Conservation (phyloP, 1,284 basidiomycete species). For the Cryptococcus hybrid region DNA sequence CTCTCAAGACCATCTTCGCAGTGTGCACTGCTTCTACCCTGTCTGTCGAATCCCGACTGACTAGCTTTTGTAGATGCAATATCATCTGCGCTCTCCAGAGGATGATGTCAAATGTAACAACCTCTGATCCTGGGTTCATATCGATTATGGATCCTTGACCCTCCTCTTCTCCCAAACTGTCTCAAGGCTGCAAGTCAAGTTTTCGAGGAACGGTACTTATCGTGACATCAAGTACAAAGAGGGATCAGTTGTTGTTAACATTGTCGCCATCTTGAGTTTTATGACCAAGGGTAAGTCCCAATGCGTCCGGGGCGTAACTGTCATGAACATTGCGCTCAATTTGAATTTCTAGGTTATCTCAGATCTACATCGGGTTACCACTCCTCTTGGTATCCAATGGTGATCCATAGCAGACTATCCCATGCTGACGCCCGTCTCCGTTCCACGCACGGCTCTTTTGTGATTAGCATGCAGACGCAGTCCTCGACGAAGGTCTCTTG, state of each 20-base stretch:
- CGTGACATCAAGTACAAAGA: conserved; percentile 30
- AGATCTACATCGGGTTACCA: conserved; percentile 31
- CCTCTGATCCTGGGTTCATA: conserved; percentile 34
- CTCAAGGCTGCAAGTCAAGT: conserved; percentile 36
- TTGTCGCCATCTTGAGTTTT: conserved; percentile 35
- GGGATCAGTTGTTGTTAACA: conserved; percentile 33
- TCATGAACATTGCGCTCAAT: background rate
- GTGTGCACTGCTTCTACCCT: conserved; percentile 13
- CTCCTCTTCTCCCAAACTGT: conserved; percentile 36
- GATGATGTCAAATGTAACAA: conserved; percentile 29
- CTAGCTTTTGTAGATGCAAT: conserved; percentile 21
- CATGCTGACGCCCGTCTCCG: too few relatives aligned
- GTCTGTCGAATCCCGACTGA: background rate
- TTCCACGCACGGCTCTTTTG: too few relatives aligned
- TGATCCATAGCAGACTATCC: too few relatives aligned
- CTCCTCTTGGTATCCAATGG: conserved; percentile 33
- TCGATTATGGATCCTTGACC: conserved; percentile 33
- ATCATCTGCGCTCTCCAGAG: conserved; percentile 29
- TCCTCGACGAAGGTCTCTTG: too few relatives aligned
- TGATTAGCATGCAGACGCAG: too few relatives aligned
- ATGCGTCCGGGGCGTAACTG: too few relatives aligned
- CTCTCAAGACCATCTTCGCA: conserved; percentile 35
- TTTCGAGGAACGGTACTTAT: conserved; percentile 23
- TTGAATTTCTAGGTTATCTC: conserved; percentile 19
- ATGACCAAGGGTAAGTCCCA: conserved; percentile 26